Evolutionary conservation across 202 grass and related monocot species (phyloP).

Genomic region (Zoysia matrella): DNA sequence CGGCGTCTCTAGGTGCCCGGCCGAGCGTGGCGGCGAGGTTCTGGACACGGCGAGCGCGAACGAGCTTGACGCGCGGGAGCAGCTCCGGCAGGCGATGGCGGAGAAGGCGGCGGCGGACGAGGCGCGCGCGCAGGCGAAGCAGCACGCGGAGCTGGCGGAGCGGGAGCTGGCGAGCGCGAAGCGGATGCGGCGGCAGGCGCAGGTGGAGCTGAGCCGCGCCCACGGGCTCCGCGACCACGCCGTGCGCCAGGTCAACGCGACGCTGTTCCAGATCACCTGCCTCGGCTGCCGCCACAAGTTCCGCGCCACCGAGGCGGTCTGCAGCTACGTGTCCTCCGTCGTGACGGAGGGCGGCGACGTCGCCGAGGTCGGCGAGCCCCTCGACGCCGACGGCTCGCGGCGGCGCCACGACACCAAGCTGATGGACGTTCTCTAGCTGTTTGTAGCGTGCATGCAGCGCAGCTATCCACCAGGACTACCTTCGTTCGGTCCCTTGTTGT

Average conservation of each 20-base stretch:
- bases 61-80: constrained; percentile 44
- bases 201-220: constrained; percentile 84
- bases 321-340: constrained; percentile 79
- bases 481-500: not conserved
- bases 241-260: constrained; percentile 77
- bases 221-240: constrained; percentile 83
- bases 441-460: too few species aligned
- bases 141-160: constrained; percentile 79
- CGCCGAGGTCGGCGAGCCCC: constrained; percentile 29
- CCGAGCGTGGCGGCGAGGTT: not conserved
- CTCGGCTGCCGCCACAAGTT: constrained; percentile 81
- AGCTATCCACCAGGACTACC: too few species aligned
- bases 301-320: constrained; percentile 53
- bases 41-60: constrained; percentile 17
- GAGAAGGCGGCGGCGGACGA: constrained; percentile 76
- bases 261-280: constrained; percentile 88
- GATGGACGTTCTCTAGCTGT: constrained; percentile 25
- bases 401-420: constrained; percentile 31
- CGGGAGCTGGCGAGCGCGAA: constrained; percentile 84
- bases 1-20: constrained; percentile 33
- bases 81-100: constrained; percentile 56
- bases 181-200: constrained; percentile 82
- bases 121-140: constrained; percentile 72
- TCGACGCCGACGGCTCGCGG: constrained; percentile 28
- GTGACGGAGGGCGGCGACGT: constrained; percentile 70